Percentiles rank a stretch among this genome's conserved stretches.
These are phyloP conservation scores for Phaffia tasmanica DNA, from an alignment of 768 basidiomycete genomes.

Conservation along the genomic window DNA sequence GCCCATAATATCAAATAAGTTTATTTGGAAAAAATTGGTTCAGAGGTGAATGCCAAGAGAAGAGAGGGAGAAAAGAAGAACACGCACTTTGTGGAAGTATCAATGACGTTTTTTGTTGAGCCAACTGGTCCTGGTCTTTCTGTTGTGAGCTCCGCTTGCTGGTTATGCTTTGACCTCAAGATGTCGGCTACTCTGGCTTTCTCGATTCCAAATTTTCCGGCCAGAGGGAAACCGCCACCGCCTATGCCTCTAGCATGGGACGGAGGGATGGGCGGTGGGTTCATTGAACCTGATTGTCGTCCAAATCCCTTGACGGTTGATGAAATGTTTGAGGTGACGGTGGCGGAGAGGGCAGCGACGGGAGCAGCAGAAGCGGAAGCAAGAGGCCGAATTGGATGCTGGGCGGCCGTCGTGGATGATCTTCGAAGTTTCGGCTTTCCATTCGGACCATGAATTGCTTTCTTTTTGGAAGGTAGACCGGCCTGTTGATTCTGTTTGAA, in stretches of 20 bases:
- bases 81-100: background rate
- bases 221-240: background rate
- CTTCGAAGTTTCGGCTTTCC: background rate
- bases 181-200: constrained; percentile 5
- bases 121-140: background rate
- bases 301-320: no score
- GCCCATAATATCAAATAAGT: no score
- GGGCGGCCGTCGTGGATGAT: background rate
- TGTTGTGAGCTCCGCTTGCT: background rate
- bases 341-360: background rate
- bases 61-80: no score
- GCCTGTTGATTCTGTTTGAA: background rate
- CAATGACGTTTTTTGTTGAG: background rate
- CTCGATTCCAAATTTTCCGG: constrained; percentile 8
- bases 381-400: background rate
- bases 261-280: no score
- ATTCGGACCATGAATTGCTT: background rate
- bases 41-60: no score
- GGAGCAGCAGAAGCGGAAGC: background rate
- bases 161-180: background rate
- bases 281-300: no score
- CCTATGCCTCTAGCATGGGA: no score
- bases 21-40: no score
- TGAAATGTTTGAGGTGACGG: no score
- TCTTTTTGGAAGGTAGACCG: background rate